A percentile compares a stretch with the other conserved stretches of the same genome.
Evolutionary conservation across 1,284 basidiomycete genomes (phyloP).

Genomic region (Tremellales sp.): DNA sequence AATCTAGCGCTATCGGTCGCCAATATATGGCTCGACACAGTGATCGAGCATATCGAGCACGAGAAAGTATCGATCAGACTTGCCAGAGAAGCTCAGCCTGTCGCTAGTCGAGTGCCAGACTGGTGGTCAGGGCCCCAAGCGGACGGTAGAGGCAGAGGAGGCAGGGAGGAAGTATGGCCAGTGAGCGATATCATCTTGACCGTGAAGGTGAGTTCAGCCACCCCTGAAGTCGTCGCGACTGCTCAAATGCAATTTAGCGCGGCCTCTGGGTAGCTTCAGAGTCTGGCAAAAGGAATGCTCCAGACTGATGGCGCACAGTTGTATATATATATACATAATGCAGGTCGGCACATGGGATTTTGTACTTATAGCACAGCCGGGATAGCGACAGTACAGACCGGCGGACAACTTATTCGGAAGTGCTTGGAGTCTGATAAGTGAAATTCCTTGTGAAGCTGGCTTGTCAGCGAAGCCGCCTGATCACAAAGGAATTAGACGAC

Average conservation of each 20-base stretch:
- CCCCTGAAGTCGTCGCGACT: too few relatives aligned
- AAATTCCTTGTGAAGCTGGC: background rate
- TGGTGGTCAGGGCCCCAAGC: slow-evolving; percentile 22
- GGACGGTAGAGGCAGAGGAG: slow-evolving; percentile 24
- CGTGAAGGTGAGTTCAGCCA: slow-evolving; percentile 32
- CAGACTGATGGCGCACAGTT: too few relatives aligned
- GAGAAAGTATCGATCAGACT: too few relatives aligned
- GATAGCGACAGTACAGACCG: too few relatives aligned
- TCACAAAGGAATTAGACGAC: slow-evolving; percentile 4
- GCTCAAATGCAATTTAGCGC: too few relatives aligned
- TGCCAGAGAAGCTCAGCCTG: slow-evolving; percentile 20
- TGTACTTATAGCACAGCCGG: too few relatives aligned
- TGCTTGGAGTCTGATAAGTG: background rate
- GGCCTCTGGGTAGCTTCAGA: too few relatives aligned
- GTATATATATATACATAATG: too few relatives aligned
- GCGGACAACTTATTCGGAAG: too few relatives aligned
- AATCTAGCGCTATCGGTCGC: slow-evolving; percentile 28
- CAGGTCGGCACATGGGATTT: too few relatives aligned
- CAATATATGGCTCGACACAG: slow-evolving; percentile 15
- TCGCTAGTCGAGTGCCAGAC: slow-evolving; percentile 18
- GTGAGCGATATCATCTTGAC: slow-evolving; percentile 31
- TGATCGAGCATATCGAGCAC: slow-evolving; percentile 4
- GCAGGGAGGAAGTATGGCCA: slow-evolving; percentile 33
- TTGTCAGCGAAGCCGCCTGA: background rate
- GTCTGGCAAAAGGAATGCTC: too few relatives aligned